Conservation (phyloP, 257 asterid species). For the Salvia rosmarinus region DNA sequence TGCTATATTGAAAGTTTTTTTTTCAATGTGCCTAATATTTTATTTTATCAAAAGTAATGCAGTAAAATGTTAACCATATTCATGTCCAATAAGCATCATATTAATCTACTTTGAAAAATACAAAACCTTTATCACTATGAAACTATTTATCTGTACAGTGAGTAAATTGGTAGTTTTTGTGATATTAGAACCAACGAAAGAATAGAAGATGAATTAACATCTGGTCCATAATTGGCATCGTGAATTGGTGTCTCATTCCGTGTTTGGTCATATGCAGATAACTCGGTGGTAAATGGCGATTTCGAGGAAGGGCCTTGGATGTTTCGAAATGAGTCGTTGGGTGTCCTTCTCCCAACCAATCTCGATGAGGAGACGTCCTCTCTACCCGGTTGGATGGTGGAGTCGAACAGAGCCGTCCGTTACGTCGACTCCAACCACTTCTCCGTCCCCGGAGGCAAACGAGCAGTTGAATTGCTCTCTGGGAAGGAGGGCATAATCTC, state of each 20-base stretch:
- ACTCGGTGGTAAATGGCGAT: constrained; percentile 85
- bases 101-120: no score
- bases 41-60: no score
- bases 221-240: not conserved
- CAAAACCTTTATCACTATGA: no score
- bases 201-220: no score
- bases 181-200: no score
- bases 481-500: constrained; percentile 95
- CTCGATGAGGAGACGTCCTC: constrained; percentile 85
- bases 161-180: no score
- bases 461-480: constrained; percentile 81
- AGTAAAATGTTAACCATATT: no score
- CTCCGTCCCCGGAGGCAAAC: constrained; percentile 80
- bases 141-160: no score
- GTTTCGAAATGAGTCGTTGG: constrained; percentile 84
- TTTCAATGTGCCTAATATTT: no score
- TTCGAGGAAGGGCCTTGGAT: constrained; percentile 98
- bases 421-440: constrained; percentile 79
- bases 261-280: constrained; percentile 43
- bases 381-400: constrained; percentile 95
- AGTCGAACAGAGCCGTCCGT: constrained; percentile 91
- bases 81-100: no score
- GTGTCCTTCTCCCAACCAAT: constrained; percentile 90
- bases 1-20: no score
- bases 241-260: not conserved